Evolutionary conservation across 345 rosid genomes (phyloP), one percentile per base, ranked within the genome.

Genomic region (Brassica rapa): DNA sequence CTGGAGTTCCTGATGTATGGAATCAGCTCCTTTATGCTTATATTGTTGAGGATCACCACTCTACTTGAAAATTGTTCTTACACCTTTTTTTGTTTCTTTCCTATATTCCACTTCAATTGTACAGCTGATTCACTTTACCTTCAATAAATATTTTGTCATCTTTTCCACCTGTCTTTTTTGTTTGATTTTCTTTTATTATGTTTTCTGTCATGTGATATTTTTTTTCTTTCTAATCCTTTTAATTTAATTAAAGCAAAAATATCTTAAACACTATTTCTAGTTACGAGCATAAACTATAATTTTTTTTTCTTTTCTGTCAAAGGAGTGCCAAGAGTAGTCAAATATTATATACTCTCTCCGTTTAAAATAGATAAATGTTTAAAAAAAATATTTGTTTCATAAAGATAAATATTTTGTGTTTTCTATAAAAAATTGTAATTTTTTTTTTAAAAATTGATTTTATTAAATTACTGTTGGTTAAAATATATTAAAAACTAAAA

Each of bases 1-100:
- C 98, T 27, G 98, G 98, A 29, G 91, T 89, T 5, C 94, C 97
- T 24, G 98, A 94, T 82, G 92, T 89, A 6, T 94, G 98, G 98
- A 94, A 94, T 66, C 87, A 89, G 76, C 86, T 94, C 19, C 89
- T 94, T 71, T 94, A 86, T 73, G 86, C 95, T 19, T 83, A 84
- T 37, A 84, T 92, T 68, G 71, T 83, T 79, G 61, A 68, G 29
- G 74, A 30, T 2, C 21, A 56, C 39, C 62, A 41, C 43, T 73
- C 79, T 69, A 74, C 19, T 29, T 74, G 29, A 73, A 8, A 68
- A 55, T 11, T 62, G 30, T 46, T 67, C 63, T 59, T 66, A 14
- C 25, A 39, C 57, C 21, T 30, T 66, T 0, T 43, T 14, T 8
- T 39, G 46, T 39, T 8, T 33, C 3, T 59, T 59, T 10, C 32